Evolutionary conservation across 768 basidiomycete species (phyloP), one percentile per base, ranked within the genome.

Genomic region (Butyriboletus loyo): DNA sequence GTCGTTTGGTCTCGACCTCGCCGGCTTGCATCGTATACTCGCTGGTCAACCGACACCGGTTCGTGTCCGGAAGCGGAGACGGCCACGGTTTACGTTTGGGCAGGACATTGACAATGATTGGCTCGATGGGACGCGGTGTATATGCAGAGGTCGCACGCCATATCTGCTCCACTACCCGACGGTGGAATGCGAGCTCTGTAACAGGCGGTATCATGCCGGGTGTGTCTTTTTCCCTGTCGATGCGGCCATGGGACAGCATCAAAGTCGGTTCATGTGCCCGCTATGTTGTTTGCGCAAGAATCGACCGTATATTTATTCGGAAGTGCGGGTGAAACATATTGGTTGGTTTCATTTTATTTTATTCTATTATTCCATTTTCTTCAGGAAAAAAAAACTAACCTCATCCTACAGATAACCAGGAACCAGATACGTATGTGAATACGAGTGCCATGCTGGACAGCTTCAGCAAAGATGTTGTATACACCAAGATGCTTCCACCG

Each of bases 1-100:
- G 2, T 90, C 89, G 2, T 92, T 84, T 59, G 90, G 90, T 15
- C 75, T 93, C 25, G 88, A 92, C 66, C 79, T 92, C 21, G 88
- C 90, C 35, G 86, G 87, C 9, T 69, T 93, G 42, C 90, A 93
- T 69, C 85, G 90, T 8, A 84, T 89, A 49, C 77, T 92, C 28
- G 89, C 89, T 17, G 81, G 80, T 31, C 81, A 85, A 50, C 85
- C 86, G 34, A 62, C 70, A 54, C 66, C 77, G 47, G 65, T 75
- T 57, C 75, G 66, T 63, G 72, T 68, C 64, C 78, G 72, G 69
- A 79, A 89, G 80, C 76, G 88, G 71, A 71, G 76, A 46, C 69
- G 76, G 58, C 79, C 84, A 37, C 72, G 77, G 53, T 87, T 92
- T 58, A 79, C 75, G 7, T 90, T 92, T 60, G 86, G 87, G 15